A percentile compares a stretch with the other conserved stretches of the same genome.
Conservation (phyloP, 108 stramenopile genomes). For the Nannochloropsis gaditana region DNA sequence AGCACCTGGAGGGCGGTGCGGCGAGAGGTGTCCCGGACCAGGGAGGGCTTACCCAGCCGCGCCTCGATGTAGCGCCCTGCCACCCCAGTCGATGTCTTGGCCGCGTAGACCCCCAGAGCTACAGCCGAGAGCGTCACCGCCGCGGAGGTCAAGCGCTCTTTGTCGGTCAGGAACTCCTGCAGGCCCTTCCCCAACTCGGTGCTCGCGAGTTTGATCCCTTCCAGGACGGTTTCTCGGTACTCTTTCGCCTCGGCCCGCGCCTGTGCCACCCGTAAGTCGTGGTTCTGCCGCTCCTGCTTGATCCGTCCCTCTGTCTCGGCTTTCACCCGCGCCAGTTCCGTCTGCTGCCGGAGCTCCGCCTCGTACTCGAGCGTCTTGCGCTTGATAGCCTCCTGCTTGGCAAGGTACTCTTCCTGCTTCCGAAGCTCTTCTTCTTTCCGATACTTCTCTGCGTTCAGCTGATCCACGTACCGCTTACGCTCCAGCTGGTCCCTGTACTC, state of each 20-base stretch:
- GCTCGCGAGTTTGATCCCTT: slow-evolving; percentile 80
- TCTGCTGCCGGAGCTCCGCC: slow-evolving; percentile 64
- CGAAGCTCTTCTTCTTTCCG: slow-evolving; percentile 92
- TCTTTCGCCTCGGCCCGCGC: slow-evolving; percentile 73
- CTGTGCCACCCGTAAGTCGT: slow-evolving; percentile 82
- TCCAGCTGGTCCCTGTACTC: slow-evolving; percentile 91
- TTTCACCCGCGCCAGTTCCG: slow-evolving; percentile 73
- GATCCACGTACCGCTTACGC: slow-evolving; percentile 88
- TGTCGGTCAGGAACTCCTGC: slow-evolving; percentile 71
- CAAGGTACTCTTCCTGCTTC: slow-evolving; percentile 91
- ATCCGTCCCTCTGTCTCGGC: slow-evolving; percentile 92
- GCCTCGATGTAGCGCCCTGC: slow-evolving; percentile 86
- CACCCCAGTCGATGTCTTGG: slow-evolving; percentile 71
- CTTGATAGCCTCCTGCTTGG: slow-evolving; percentile 88
- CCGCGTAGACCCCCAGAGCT: slow-evolving; percentile 76
- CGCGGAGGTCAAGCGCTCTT: slow-evolving; percentile 79
- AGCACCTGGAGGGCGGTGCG: slow-evolving; percentile 63
- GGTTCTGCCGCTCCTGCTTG: slow-evolving; percentile 87
- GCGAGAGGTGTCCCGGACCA: slow-evolving; percentile 92
- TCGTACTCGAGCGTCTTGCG: slow-evolving; percentile 94
- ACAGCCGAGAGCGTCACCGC: slow-evolving; percentile 80
- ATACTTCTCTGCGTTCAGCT: slow-evolving; percentile 79
- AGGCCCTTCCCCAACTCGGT: slow-evolving; percentile 77
- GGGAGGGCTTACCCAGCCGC: slow-evolving; percentile 86
- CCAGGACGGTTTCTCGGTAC: slow-evolving; percentile 80